A percentile compares a stretch with the other conserved stretches of the same genome.
These are phyloP conservation scores for Dryas alaskensis DNA, from an alignment of 306 rosid species.

Conservation along the genomic window DNA sequence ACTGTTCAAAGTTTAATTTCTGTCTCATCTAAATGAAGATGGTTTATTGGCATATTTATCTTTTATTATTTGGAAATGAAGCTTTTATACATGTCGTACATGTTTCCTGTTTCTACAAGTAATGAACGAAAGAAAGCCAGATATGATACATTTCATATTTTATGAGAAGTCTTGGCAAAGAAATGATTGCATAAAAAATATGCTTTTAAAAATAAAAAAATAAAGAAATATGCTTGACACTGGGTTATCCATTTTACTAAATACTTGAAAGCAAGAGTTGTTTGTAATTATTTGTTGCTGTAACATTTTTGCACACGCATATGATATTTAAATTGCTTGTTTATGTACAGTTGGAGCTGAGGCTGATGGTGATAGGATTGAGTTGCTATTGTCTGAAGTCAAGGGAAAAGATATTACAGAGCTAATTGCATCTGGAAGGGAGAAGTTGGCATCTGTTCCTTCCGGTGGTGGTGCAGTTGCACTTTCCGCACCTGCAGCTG, in stretches of 20 bases:
- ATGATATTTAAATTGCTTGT: background rate
- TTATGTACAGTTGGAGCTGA: constrained; percentile 58
- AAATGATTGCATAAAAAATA: background rate
- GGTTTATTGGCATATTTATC: background rate
- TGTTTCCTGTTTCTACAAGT: background rate
- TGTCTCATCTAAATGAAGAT: background rate
- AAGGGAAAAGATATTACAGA: constrained; percentile 59
- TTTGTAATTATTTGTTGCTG: background rate
- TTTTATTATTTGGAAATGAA: background rate
- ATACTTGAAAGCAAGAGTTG: background rate
- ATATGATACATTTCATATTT: background rate
- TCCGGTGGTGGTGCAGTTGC: constrained; percentile 60
- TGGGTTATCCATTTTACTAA: background rate
- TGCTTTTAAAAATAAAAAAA: too few relatives aligned
- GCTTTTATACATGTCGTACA: background rate
- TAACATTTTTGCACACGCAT: background rate
- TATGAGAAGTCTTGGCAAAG: background rate
- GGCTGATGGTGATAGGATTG: constrained; percentile 43
- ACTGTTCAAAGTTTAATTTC: background rate
- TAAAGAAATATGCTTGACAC: background rate
- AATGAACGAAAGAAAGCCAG: background rate
- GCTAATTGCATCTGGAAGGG: constrained; percentile 65
- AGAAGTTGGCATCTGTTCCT: constrained; percentile 65
- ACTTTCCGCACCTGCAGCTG: constrained; percentile 35
- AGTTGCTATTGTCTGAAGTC: constrained; percentile 51